Base-by-base conservation (phyloP, 2,329 filamentous ascomycete species). In the Fusarium nurragi region DNA sequence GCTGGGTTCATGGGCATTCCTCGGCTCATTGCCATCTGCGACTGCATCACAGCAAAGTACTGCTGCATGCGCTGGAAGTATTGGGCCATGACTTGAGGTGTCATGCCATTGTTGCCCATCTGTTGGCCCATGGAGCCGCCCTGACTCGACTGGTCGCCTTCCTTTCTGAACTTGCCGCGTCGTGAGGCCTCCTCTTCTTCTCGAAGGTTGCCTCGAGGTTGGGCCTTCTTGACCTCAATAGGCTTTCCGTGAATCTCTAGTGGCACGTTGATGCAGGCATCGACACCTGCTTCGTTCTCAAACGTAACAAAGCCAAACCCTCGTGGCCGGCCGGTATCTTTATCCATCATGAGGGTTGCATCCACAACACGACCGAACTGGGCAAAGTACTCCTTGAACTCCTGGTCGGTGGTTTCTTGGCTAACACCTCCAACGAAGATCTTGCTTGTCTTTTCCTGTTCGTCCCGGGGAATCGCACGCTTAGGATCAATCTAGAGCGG, bases 61-160 rank as follows among this genome's bases (percentile, higher is more conserved):
- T 97, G 92, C 78, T 99, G 95, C 94, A 99, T 98, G 44, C 94
- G 88, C 77, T 97, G 93, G 88, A 95, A 97, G 80, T 98, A 97
- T 77, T 97, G 94, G 4, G 95, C 95, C 93, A 98, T 97, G 83
- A 97, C 90, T 73, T 97, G 93, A 1, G 94, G 94, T 19, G 92
- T 96, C 91, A 98, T 96, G 64, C 90, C 90, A 48, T 83, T 76
- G 73, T 80, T 77, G 44, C 75, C 79, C 77, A 79, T 79, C 60
- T 80, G 78, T 60, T 78, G 78, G 21, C 74, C 75, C 77, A 79
- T 78, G 32, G 74, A 76, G 16, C 73, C 67, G 18, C 73, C 67
- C 56, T 79, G 77, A 19, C 71, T 74, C 37, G 81, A 77, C 14
- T 83, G 80, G 38, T 80, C 79, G 40, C 80, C 79, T 40, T 79